A percentile compares a stretch with the other conserved stretches of the same genome.
Conservation (phyloP, 495 filamentous ascomycete genomes). For the Trichoderma virens region DNA sequence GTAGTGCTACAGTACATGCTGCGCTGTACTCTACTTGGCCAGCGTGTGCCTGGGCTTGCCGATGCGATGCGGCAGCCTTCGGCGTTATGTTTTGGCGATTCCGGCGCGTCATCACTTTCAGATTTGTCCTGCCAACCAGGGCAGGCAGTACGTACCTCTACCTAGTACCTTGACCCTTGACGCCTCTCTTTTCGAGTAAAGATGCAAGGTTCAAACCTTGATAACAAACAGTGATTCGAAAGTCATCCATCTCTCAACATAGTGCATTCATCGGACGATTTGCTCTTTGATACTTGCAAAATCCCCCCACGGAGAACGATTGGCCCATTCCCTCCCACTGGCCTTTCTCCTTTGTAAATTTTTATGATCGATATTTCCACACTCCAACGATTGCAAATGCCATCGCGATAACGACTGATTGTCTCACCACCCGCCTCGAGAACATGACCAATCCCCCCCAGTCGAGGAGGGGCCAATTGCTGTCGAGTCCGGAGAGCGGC, state of each 20-base stretch:
- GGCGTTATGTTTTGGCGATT: neutral
- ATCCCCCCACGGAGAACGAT: neutral
- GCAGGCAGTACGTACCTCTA: neutral
- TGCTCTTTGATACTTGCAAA: neutral
- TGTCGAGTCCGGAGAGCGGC: conserved; percentile 26
- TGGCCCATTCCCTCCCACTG: neutral
- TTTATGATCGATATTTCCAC: neutral
- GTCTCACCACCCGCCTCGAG: neutral
- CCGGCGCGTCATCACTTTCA: neutral
- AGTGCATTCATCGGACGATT: neutral
- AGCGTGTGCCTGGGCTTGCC: neutral
- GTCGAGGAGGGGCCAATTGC: conserved; percentile 25
- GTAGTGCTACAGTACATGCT: too few species aligned
- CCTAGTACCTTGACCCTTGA: neutral
- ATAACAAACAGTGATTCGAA: neutral
- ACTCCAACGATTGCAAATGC: neutral
- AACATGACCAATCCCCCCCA: conserved; percentile 35
- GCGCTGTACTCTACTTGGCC: too few species aligned
- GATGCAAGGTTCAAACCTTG: neutral
- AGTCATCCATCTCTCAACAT: neutral
- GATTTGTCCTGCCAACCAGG: neutral
- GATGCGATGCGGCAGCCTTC: neutral
- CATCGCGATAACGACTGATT: neutral
- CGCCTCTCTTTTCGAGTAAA: neutral
- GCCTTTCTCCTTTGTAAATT: too few species aligned